Evolutionary conservation across 306 rosid species (phyloP).

Genomic region (Quercus cerris): DNA sequence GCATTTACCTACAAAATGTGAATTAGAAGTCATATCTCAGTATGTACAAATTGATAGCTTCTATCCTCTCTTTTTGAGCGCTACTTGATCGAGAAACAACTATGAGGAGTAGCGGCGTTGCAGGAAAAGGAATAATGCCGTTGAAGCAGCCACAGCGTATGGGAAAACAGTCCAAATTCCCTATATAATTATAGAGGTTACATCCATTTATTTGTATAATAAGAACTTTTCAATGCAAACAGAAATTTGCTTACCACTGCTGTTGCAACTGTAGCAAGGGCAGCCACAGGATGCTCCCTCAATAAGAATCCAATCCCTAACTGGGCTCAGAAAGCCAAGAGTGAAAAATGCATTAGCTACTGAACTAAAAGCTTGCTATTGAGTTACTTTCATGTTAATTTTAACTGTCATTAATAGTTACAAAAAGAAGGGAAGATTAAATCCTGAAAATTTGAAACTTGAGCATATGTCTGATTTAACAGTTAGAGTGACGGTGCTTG

Average conservation of each 20-base stretch:
- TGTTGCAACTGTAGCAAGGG: constrained; percentile 62
- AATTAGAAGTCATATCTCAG: constrained; percentile 1
- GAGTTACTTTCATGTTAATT: neutral
- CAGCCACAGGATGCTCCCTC: constrained; percentile 61
- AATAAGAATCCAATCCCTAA: constrained; percentile 55
- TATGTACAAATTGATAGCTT: neutral
- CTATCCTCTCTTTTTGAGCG: neutral
- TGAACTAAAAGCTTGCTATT: neutral
- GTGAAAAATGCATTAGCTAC: constrained; percentile 8
- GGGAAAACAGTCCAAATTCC: constrained; percentile 65
- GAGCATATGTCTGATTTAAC: neutral
- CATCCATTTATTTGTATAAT: constrained; percentile 9
- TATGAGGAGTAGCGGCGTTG: constrained; percentile 25
- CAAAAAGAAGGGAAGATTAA: neutral
- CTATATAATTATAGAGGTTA: constrained; percentile 23
- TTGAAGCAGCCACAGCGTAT: constrained; percentile 52
- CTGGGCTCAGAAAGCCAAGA: constrained; percentile 29
- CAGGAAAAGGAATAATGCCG: constrained; percentile 54
- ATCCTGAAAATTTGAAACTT: neutral
- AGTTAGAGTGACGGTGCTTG: neutral
- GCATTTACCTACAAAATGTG: neutral
- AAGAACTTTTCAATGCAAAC: neutral
- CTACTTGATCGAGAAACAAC: neutral
- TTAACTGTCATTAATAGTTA: neutral
- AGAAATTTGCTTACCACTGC: constrained; percentile 40